Evolutionary conservation across 495 filamentous ascomycete genomes (phyloP).

Genomic region (Xylaria acuta): DNA sequence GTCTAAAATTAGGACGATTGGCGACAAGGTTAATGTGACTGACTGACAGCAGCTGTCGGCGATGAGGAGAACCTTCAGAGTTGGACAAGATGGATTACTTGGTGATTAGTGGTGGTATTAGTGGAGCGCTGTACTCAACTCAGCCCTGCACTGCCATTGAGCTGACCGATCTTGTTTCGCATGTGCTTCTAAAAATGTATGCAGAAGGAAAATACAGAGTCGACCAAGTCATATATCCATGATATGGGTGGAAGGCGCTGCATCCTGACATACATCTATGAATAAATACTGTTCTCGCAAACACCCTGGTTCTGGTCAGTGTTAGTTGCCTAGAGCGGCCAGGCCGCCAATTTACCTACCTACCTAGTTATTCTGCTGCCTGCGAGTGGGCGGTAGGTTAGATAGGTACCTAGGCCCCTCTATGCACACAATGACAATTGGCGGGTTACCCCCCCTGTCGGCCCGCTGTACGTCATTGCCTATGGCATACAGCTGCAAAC

Average conservation of each 20-base stretch:
- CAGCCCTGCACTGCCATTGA: slow-evolving; percentile 15
- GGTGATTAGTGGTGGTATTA: slow-evolving; percentile 20
- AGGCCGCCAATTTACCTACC: slow-evolving; percentile 20
- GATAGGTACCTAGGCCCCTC: background rate
- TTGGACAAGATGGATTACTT: background rate
- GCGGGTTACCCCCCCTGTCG: background rate
- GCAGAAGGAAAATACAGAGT: background rate
- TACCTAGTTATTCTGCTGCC: slow-evolving; percentile 44
- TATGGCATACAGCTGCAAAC: background rate
- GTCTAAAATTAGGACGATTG: background rate
- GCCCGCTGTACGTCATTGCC: background rate
- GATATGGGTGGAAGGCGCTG: background rate
- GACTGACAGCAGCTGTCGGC: slow-evolving; percentile 17
- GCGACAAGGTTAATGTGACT: background rate
- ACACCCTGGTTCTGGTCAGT: background rate
- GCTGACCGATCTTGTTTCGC: slow-evolving; percentile 2
- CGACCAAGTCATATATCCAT: background rate
- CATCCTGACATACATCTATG: background rate
- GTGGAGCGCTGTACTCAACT: slow-evolving; percentile 14
- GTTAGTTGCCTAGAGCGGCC: slow-evolving; percentile 20
- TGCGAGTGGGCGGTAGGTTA: slow-evolving; percentile 10
- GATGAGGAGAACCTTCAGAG: slow-evolving; percentile 3
- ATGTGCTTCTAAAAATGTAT: background rate
- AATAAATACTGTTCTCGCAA: background rate
- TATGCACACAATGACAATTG: background rate